A percentile compares a stretch with the other conserved stretches of the same genome.
Conservation (phyloP, 2,329 filamentous ascomycete species). For the Diaporthe amygdali region DNA sequence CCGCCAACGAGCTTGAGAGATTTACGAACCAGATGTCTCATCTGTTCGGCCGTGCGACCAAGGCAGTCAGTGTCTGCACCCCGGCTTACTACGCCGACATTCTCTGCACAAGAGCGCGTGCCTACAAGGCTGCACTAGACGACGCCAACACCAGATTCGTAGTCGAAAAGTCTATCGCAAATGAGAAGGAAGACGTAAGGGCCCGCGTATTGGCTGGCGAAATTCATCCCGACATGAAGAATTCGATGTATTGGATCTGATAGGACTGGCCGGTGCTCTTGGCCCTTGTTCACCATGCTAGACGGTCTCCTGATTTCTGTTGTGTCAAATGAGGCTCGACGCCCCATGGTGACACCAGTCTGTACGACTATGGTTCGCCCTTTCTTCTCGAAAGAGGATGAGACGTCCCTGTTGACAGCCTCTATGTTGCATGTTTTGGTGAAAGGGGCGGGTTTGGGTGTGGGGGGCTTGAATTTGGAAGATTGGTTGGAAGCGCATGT, state of each 20-base stretch:
- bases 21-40: slow-evolving; percentile 84
- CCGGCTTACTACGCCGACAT: slow-evolving; percentile 92
- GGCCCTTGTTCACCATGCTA: too few species aligned
- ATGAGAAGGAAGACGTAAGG: background rate
- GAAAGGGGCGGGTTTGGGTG: too few species aligned
- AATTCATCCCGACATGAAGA: slow-evolving; percentile 47
- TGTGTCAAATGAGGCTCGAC: background rate
- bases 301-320: background rate
- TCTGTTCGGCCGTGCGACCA: slow-evolving; percentile 84
- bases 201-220: slow-evolving; percentile 25
- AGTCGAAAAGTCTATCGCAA: background rate
- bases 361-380: background rate
- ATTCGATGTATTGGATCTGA: slow-evolving; percentile 65
- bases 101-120: slow-evolving; percentile 77
- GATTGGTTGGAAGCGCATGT: background rate
- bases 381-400: background rate
- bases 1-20: slow-evolving; percentile 69
- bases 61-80: slow-evolving; percentile 84
- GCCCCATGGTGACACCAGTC: background rate
- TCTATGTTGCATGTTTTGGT: background rate
- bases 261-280: too few species aligned
- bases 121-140: slow-evolving; percentile 71
- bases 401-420: background rate
- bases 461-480: background rate
- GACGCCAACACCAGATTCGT: slow-evolving; percentile 42